phyloP scores from a whole-genome alignment of 768 basidiomycete genomes.

The Sporobolomyces roseus region DNA sequence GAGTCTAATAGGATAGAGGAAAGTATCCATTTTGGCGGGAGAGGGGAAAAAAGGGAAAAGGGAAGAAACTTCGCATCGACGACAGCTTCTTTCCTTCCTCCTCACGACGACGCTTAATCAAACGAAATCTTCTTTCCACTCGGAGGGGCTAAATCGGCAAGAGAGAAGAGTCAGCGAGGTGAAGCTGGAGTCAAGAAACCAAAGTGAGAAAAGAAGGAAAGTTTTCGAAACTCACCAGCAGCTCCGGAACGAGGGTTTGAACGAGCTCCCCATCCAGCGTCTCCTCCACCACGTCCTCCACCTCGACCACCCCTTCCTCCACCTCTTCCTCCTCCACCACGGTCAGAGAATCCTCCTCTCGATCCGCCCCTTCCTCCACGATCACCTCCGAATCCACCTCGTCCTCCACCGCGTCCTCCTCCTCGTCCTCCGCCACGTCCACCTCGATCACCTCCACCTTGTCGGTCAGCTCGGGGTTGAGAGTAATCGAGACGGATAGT shows the following conservation, averaged over 20 bases:
- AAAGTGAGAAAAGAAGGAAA: neutral
- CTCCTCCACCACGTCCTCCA: slow-evolving; percentile 21
- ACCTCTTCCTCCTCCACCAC: slow-evolving; percentile 47
- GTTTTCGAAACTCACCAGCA: neutral
- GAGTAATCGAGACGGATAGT: slow-evolving; percentile 77
- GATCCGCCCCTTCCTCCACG: slow-evolving; percentile 37
- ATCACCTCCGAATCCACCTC: slow-evolving; percentile 14
- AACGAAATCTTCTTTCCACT: slow-evolving; percentile 61
- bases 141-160: neutral
- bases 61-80: slow-evolving; percentile 49
- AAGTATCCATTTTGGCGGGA: too few species aligned
- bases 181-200: neutral
- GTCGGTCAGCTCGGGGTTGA: slow-evolving; percentile 64
- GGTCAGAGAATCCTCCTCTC: too few species aligned
- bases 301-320: slow-evolving; percentile 45
- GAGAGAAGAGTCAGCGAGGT: neutral
- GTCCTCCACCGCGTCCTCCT: slow-evolving; percentile 46
- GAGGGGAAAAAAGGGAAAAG: neutral
- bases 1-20: too few species aligned
- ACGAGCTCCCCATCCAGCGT: slow-evolving; percentile 16
- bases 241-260: slow-evolving; percentile 9
- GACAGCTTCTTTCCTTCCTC: slow-evolving; percentile 63
- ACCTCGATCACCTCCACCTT: slow-evolving; percentile 48
- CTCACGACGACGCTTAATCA: slow-evolving; percentile 29
- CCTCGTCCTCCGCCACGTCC: slow-evolving; percentile 51